Base-by-base conservation (phyloP, 768 basidiomycete species). In the Hirschioporus abietinus region DNA sequence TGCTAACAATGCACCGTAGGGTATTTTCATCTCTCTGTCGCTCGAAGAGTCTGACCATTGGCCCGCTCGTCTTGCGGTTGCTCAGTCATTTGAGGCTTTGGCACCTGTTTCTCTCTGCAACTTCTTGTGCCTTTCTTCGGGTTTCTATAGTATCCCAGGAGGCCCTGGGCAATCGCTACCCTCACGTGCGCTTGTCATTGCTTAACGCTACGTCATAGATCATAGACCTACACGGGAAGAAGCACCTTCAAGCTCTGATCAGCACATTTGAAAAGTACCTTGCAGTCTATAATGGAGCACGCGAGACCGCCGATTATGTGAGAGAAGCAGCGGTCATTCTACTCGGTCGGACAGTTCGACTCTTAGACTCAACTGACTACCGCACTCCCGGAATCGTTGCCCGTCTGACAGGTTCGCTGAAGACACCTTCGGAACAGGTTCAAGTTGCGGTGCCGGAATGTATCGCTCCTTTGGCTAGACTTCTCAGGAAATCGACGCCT, bases 341-440 rank as follows among this genome's bases (percentile, higher is more conserved):
- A n/a, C n/a, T n/a, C n/a, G n/a, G 96, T 66, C 89, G 96, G n/a
- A 86, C 95, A 8, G 96, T 96, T 7, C 83, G 92, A 7, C 95
- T 98, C 77, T 81, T 99, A 58, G 86, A 92, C 63, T 77, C 87
- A 1, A 83, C 85, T 0, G 95, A 98, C 74, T 68, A 81, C 5
- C 89, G 95, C 0, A 87, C 97, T 58, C 90, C 92, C 0, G 76
- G 79, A 12, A 92, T 98, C 68, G 90, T 97, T 9, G 88, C 93
- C 68, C 82, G 95, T 10, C 81, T 99, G 23, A 86, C 96, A 8
- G 92, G 92, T 35, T 93, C 96, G 0, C 81, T 99, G 66, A 91
- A 90, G 76, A 99, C 96, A 0, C 97, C 96, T 0, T 87, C 95
- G 1, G 97, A 99, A 74, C 90, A 96, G 74, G 97, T 99, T 0